Evolutionary conservation across 768 basidiomycete species (phyloP), one percentile per base, ranked within the genome.

Genomic region (Pisolithus microcarpus): DNA sequence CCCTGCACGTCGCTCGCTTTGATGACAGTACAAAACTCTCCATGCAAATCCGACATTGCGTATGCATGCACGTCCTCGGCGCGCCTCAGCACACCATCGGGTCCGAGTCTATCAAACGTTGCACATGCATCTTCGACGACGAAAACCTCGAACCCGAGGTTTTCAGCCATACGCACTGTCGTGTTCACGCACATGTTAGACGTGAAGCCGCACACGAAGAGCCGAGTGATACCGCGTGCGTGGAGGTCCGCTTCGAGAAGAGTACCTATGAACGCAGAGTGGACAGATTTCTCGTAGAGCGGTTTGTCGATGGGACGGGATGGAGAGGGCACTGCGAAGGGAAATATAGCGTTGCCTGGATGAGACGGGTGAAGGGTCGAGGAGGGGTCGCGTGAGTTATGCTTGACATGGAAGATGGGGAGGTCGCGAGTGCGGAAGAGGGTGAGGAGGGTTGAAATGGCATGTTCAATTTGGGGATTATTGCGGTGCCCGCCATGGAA

Each of bases 261-360:
- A n/a, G 61, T 64, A 21, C 62, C 62, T 28, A 64, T 62, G 55
- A 64, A 64, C 11, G 52, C 52, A 7, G 61, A 61, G 48, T 59
- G 59, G 39, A 61, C 62, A 40, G 53, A 47, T 50, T 64, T 64
- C 28, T 56, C 50, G 48, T 60, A 60, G 10, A 61, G n/a, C 26
- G 52, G 28, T 39, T 63, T 58, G 42, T 48, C 58, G 9, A 8
- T 21, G 8, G n/a, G 18, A 15, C 34, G 34, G 1, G 46, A 51
- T 37, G 52, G 24, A 34, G 13, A 34, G 21, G 21, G 21, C 21
- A 23, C 4, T 23, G 21, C 21, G 21, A 53, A 50, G 7, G 56
- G 56, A 7, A 44, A 31, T 23, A 55, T 48, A 8, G 38, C 47
- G 38, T 53, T 55, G 3, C 62, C 61, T 21, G 38, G 50, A 37